Base-by-base conservation (phyloP, 495 filamentous ascomycete genomes). In the Articulospora tetracladia region DNA sequence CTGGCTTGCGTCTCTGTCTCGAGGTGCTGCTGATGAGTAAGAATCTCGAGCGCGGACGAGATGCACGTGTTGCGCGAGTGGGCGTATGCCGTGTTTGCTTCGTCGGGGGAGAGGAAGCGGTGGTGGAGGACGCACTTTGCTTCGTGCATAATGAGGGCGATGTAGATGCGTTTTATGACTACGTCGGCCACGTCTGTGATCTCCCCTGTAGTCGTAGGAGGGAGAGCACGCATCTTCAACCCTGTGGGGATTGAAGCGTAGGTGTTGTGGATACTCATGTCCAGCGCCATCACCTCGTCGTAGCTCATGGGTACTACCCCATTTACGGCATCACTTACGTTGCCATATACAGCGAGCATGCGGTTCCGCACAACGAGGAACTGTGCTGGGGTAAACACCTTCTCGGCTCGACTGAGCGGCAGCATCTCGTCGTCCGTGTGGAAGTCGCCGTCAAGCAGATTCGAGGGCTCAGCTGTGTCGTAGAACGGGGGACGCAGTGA, bases 251-350 rank as follows among this genome's bases (percentile, higher is more conserved):
- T 6, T 3, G 24, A n/a, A 11, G 76, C 74, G 60, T 83, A 83
- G 0, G 75, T 76, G 57, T 86, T 81, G 44, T 85, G 78, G 11
- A 93, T 74, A 8, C 78, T 68, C 22, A 75, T 69, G 68, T 95
- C 89, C 13, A 92, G 73, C 22, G 77, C 76, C 75, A 90, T 83
- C 1, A 87, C 77, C 30, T 91, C 83, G n/a, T 86, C 83, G 66
- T 93, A 93, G 0, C 80, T 55, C 15, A 72, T 71, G 1, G 64
- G 41, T 0, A 57, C 68, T 12, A 73, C 65, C 11, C 73, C 70
- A 53, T 75, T 73, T 0, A 73, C 69, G 54, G 74, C 70, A 11
- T 71, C 68, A 1, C 72, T 73, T 24, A 79, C 74, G 12, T 68
- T 59, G 19, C 71, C 70, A 55, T 76, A 79, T 0, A 72, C 66